Conservation (phyloP, 1,139 yeast genomes). For the Martiniozyma asiatica region DNA sequence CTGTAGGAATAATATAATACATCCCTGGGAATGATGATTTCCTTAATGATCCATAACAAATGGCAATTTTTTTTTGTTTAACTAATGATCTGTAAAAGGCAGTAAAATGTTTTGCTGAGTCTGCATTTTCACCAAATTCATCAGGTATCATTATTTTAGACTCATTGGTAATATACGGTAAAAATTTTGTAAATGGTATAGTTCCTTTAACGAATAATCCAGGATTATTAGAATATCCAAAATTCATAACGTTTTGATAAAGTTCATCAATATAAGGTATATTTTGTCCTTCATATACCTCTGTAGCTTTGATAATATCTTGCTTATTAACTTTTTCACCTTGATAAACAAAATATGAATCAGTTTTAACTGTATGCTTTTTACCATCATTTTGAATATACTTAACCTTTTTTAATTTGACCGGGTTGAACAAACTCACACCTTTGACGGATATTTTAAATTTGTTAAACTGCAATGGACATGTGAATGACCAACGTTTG, state of each 20-base stretch:
- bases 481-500: conserved; percentile 49
- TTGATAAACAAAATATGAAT: conserved; percentile 31
- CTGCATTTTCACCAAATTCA: conserved; percentile 37
- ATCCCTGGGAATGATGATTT: conserved; percentile 44
- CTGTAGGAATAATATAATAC: conserved; percentile 50
- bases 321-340: conserved; percentile 31
- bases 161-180: conserved; percentile 42
- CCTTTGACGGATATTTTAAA: conserved; percentile 62
- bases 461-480: conserved; percentile 42
- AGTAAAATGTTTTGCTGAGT: conserved; percentile 58
- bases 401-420: conserved; percentile 24
- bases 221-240: no score
- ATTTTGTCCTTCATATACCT: conserved; percentile 28
- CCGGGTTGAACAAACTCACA: conserved; percentile 44
- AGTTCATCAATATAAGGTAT: conserved; percentile 29
- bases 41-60: conserved; percentile 62
- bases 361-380: conserved; percentile 42
- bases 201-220: conserved; percentile 55
- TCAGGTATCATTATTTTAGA: conserved; percentile 53
- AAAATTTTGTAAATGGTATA: conserved; percentile 31
- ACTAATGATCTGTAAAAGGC: conserved; percentile 54
- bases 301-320: conserved; percentile 22
- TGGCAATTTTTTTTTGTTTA: conserved; percentile 41
- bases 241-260: conserved; percentile 16
- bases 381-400: conserved; percentile 43